These are phyloP conservation scores for Monosporascus cannonballus DNA, from an alignment of 2,329 filamentous ascomycete species.

Conservation along the genomic window DNA sequence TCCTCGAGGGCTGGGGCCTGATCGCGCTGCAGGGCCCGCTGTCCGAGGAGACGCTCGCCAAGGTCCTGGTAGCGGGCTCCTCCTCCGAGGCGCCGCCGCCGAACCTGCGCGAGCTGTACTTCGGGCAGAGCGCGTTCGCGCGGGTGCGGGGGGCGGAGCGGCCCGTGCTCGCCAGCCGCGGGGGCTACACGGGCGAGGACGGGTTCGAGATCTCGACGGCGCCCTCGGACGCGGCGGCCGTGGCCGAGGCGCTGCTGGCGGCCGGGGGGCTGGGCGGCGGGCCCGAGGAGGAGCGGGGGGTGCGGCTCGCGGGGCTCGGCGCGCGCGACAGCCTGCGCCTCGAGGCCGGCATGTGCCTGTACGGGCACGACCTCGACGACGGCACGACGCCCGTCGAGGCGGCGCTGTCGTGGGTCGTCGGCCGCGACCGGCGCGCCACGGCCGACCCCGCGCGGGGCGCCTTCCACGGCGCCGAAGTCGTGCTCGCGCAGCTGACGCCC, in stretches of 20 bases:
- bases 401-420: slow-evolving; percentile 70
- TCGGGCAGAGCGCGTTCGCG: slow-evolving; percentile 67
- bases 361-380: slow-evolving; percentile 95
- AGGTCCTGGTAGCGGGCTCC: slow-evolving; percentile 45
- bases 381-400: slow-evolving; percentile 54
- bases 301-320: slow-evolving; percentile 81
- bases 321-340: slow-evolving; percentile 87
- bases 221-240: slow-evolving; percentile 53
- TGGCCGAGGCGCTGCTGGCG: slow-evolving; percentile 65
- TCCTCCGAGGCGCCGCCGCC: slow-evolving; percentile 31
- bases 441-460: slow-evolving; percentile 41
- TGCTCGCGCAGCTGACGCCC: slow-evolving; percentile 70
- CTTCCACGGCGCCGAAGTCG: slow-evolving; percentile 80
- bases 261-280: slow-evolving; percentile 58
- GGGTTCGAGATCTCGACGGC: slow-evolving; percentile 94
- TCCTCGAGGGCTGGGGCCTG: slow-evolving; percentile 68
- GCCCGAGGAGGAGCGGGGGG: slow-evolving; percentile 52
- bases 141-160: slow-evolving; percentile 47
- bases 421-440: slow-evolving; percentile 60
- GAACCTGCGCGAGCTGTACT: slow-evolving; percentile 66
- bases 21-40: slow-evolving; percentile 86
- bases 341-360: slow-evolving; percentile 98
- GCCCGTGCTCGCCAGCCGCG: slow-evolving; percentile 71
- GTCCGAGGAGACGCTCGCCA: slow-evolving; percentile 61
- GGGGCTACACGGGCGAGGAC: slow-evolving; percentile 95